Evolutionary conservation across 2,329 filamentous ascomycete species (phyloP).

Genomic region (Aspergillus uvarum): DNA sequence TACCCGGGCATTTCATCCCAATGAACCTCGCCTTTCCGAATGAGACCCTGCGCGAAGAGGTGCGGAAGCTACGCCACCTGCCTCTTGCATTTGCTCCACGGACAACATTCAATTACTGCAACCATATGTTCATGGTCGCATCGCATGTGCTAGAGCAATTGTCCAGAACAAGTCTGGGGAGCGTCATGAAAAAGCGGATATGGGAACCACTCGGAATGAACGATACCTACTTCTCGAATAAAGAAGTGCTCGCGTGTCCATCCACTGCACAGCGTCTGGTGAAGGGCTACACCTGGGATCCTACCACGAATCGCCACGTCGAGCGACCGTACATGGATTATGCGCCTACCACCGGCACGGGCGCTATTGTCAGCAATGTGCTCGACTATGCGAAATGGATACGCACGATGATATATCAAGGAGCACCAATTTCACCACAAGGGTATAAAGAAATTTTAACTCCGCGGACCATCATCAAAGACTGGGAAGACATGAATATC

Average conservation of each 20-base stretch:
- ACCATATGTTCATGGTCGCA: conserved; percentile 26
- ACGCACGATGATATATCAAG: conserved; percentile 20
- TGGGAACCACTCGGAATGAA: conserved; percentile 26
- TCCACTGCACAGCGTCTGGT: conserved; percentile 9
- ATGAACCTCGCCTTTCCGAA: conserved; percentile 7
- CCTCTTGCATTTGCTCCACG: conserved; percentile 21
- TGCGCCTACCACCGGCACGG: conserved; percentile 19
- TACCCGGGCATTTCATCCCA: conserved; percentile 22
- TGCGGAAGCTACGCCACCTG: conserved; percentile 22
- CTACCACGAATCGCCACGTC: conserved; percentile 12
- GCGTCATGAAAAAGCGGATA: conserved; percentile 20
- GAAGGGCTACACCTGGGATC: conserved; percentile 22
- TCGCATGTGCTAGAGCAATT: conserved; percentile 20
- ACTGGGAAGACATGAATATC: conserved; percentile 8
- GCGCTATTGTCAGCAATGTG: conserved; percentile 27
- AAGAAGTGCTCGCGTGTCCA: conserved; percentile 13
- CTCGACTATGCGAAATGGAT: conserved; percentile 29
- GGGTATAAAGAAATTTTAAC: conserved; percentile 18
- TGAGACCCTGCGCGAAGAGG: conserved; percentile 15
- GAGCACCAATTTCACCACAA: conserved; percentile 15
- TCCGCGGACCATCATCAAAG: conserved; percentile 15
- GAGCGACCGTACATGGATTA: conserved; percentile 20
- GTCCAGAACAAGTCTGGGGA: conserved; percentile 14
- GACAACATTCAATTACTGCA: conserved; percentile 24
- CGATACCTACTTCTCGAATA: conserved; percentile 24